Conservation (phyloP, 2,329 filamentous ascomycete genomes). For the Calonectria pteridis region DNA sequence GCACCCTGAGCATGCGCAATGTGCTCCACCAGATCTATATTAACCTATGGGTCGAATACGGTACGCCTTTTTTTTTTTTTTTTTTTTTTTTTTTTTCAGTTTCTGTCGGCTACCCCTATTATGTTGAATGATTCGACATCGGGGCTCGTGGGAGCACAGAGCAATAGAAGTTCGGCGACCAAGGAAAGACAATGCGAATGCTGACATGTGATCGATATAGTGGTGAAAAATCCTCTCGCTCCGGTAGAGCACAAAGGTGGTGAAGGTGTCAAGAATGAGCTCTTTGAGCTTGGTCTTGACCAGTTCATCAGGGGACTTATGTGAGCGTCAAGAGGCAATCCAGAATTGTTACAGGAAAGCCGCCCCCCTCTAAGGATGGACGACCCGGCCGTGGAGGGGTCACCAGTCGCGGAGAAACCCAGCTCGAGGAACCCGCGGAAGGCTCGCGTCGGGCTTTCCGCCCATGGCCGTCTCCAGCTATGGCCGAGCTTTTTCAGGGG, state of each 20-base stretch:
- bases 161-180: background rate
- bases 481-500: background rate
- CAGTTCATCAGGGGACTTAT: slow-evolving; percentile 79
- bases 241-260: slow-evolving; percentile 78
- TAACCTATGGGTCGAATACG: slow-evolving; percentile 96
- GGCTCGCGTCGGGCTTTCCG: background rate
- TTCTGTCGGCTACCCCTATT: background rate
- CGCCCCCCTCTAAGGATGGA: background rate
- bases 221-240: slow-evolving; percentile 78
- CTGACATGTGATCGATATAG: slow-evolving; percentile 50
- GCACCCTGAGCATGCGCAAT: slow-evolving; percentile 89
- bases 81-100: background rate
- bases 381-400: background rate
- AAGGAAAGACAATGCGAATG: background rate
- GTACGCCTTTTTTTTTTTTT: slow-evolving; percentile 59
- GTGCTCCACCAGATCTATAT: slow-evolving; percentile 99
- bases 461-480: background rate
- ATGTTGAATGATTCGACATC: background rate
- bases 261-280: slow-evolving; percentile 77
- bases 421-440: background rate
- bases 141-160: background rate
- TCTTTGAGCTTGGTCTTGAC: slow-evolving; percentile 80
- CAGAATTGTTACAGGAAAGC: slow-evolving; percentile 24
- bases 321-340: slow-evolving; percentile 50
- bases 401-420: background rate